Base-by-base conservation (phyloP, 176 grass and related monocot genomes). In the Zizania latifolia region DNA sequence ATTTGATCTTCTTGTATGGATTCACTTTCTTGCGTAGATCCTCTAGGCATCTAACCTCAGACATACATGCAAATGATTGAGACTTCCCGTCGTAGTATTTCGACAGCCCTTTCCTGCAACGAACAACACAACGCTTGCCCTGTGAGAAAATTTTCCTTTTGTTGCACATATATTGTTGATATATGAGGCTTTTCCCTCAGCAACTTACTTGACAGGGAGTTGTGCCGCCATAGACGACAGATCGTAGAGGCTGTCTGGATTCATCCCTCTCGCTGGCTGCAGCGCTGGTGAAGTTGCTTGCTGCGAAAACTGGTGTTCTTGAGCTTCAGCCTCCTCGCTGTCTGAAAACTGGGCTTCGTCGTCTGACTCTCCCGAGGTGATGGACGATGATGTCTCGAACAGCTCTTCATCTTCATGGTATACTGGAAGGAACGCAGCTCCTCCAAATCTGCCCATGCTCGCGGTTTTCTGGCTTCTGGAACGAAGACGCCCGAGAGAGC, bases 61-160 rank as follows among this genome's bases (percentile, higher is more conserved):
- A 79, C 65, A 97, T 73, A n/a, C 80, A 93, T 45, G 79, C 76
- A 46, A 91, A 93, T 0, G 94, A 97, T 61, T 93, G 83, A 5
- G 94, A 97, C 73, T 93, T 97, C 15, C 94, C 94, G 32, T 97
- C 86, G 3, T 93, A 97, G 76, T 87, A 93, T 21, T 60, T 89
- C 5, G 90, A 97, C 9, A 97, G 17, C 58, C 94, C 94, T 79
- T 70, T 93, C 82, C 94, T 97, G 85, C 30, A 89, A 40, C 78
- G 33, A 67, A 58, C 37, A 27, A 13, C 19, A 77, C 0, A 22
- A 43, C 19, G 73, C 37, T 59, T 35, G 22, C 21, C 16, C 19
- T 65, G 80, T 88, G 5, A 88, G 86, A 19, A 79, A 28, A 3
- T 6, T 3, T 4, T 14, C 6, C 31, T 8, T 46, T 29, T 32